Conservation (phyloP, 352 stramenopile species). For the Globisporangium cystogenes region DNA sequence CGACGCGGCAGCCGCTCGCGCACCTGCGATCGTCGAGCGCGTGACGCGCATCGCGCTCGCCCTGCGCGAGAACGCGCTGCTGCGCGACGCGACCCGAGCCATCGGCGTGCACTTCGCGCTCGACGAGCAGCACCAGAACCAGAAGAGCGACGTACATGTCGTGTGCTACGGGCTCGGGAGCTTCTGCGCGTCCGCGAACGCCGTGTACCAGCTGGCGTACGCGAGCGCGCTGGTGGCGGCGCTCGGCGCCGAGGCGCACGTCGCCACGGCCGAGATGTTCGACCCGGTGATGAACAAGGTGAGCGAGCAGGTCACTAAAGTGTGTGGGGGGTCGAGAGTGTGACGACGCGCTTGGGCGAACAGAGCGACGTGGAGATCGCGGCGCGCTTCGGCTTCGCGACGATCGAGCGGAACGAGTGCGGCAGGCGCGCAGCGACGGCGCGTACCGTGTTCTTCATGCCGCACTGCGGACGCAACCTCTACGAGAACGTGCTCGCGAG, state of each 20-base stretch:
- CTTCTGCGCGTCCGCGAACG: conserved; percentile 68
- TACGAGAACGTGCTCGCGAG: conserved; percentile 88
- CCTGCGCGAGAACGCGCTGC: conserved; percentile 22
- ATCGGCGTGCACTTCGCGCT: conserved; percentile 24
- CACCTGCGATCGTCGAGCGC: conserved; percentile 29
- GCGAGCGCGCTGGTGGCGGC: conserved; percentile 34
- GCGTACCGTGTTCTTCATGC: conserved; percentile 90
- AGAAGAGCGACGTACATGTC: conserved; percentile 17
- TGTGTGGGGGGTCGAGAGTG: no score
- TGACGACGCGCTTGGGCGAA: neutral
- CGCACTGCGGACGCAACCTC: conserved; percentile 80
- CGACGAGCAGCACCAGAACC: conserved; percentile 2
- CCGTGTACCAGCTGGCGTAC: conserved; percentile 71
- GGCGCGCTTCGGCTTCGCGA: conserved; percentile 26
- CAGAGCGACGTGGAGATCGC: conserved; percentile 52
- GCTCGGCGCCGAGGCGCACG: conserved; percentile 6
- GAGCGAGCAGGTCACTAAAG: neutral
- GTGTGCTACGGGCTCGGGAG: conserved; percentile 74
- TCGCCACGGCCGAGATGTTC: conserved; percentile 37
- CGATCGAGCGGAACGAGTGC: conserved; percentile 65
- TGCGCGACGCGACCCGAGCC: conserved; percentile 19
- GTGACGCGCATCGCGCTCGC: conserved; percentile 28
- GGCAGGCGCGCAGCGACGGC: conserved; percentile 25
- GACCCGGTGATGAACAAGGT: conserved; percentile 82
- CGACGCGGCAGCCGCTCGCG: neutral